Evolutionary conservation across 1,284 basidiomycete genomes (phyloP).

Genomic region (Amylostereum areolatum): DNA sequence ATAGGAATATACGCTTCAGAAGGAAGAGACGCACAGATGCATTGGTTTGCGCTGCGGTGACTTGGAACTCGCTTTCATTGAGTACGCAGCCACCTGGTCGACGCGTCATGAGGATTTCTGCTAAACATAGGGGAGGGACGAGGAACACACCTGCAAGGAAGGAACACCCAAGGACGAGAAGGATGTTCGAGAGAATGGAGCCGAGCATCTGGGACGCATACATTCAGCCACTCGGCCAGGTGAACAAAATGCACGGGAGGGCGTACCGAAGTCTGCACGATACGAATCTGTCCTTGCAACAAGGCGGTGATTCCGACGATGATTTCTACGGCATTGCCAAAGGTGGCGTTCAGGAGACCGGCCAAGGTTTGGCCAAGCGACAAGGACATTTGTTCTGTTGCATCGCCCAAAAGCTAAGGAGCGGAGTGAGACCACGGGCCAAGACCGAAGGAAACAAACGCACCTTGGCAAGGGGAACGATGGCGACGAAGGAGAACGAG

Average conservation of each 20-base stretch:
- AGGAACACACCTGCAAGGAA: constrained; percentile 63
- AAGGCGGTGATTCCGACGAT: constrained; percentile 87
- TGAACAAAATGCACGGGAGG: neutral
- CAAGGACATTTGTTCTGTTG: constrained; percentile 81
- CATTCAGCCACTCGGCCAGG: neutral
- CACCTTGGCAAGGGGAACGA: constrained; percentile 83
- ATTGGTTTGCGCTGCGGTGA: constrained; percentile 79
- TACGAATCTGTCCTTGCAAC: constrained; percentile 72
- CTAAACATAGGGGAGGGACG: neutral
- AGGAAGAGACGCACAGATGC: constrained; percentile 45
- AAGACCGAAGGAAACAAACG: constrained; percentile 7
- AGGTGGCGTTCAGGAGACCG: constrained; percentile 83
- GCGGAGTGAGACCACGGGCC: constrained; percentile 2
- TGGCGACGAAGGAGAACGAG: constrained; percentile 77
- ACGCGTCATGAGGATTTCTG: constrained; percentile 2
- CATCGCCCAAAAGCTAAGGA: constrained; percentile 64
- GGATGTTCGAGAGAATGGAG: constrained; percentile 83
- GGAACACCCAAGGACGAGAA: constrained; percentile 84
- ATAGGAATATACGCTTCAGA: constrained; percentile 8
- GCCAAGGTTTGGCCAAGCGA: constrained; percentile 79
- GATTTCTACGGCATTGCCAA: constrained; percentile 77
- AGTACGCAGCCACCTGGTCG: constrained; percentile 56
- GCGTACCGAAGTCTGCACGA: constrained; percentile 82
- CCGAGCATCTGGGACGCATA: constrained; percentile 57
- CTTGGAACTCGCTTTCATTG: constrained; percentile 70